Evolutionary conservation across 164 flowering plant genomes (phyloP).

Genomic region (Annona cherimola): DNA sequence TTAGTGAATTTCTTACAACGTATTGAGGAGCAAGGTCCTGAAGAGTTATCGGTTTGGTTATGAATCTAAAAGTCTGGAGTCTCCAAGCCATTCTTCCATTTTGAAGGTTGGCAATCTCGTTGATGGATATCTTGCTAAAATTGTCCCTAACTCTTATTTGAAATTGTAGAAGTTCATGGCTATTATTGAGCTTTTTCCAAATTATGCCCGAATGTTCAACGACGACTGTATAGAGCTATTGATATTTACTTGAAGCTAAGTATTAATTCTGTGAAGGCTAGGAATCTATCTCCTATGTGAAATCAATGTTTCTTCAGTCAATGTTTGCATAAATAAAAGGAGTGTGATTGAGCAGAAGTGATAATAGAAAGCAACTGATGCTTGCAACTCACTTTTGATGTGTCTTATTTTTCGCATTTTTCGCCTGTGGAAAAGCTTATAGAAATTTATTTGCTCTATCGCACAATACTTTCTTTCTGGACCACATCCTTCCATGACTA

Average conservation of each 20-base stretch:
- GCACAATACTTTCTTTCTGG: constrained; percentile 3
- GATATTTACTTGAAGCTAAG: constrained; percentile 72
- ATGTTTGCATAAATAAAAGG: too few relatives aligned
- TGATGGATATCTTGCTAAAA: constrained; percentile 68
- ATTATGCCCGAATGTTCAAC: constrained; percentile 61
- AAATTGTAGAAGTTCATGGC: constrained; percentile 48
- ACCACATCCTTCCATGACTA: constrained; percentile 60
- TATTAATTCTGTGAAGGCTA: background rate
- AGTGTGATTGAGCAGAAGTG: too few relatives aligned
- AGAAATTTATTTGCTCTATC: background rate
- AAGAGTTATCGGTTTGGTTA: constrained; percentile 40
- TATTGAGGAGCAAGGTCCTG: constrained; percentile 51
- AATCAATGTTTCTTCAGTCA: too few relatives aligned
- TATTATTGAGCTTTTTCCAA: constrained; percentile 60
- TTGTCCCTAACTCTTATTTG: constrained; percentile 70
- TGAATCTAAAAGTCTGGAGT: constrained; percentile 51
- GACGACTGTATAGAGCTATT: constrained; percentile 77
- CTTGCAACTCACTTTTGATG: too few relatives aligned
- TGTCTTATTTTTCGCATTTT: background rate
- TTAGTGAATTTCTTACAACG: constrained; percentile 54
- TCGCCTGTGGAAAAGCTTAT: too few relatives aligned
- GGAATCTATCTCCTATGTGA: too few relatives aligned
- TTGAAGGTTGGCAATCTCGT: constrained; percentile 59
- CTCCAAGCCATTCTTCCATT: constrained; percentile 50
- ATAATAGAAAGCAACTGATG: too few relatives aligned